A percentile compares a stretch with the other conserved stretches of the same genome.
phyloP scores from a whole-genome alignment of 169 alveolate species.

The Plasmodium yoelii region DNA sequence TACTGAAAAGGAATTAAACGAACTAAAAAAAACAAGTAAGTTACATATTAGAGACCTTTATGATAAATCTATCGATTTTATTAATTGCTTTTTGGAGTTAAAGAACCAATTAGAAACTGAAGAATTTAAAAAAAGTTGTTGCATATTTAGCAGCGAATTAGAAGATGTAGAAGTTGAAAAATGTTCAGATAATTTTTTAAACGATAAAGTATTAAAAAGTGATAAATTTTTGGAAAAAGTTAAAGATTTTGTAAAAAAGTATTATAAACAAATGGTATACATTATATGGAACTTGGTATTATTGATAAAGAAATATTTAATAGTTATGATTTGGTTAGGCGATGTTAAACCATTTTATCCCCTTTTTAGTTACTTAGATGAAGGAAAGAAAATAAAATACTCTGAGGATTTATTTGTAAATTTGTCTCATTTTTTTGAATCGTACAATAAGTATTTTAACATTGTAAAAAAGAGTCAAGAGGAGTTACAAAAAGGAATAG shows the following conservation, averaged over 20 bases:
- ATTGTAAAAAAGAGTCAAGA: conserved; percentile 22
- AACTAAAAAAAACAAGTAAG: conserved; percentile 43
- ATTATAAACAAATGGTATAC: conserved; percentile 46
- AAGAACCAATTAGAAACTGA: conserved; percentile 32
- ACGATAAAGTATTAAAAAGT: neutral
- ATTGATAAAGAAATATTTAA: conserved; percentile 59
- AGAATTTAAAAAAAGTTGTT: conserved; percentile 47
- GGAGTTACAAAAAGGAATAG: conserved; percentile 5
- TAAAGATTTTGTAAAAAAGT: conserved; percentile 20
- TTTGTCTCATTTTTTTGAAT: conserved; percentile 53
- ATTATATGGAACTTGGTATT: conserved; percentile 65
- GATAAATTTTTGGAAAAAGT: conserved; percentile 73
- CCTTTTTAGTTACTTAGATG: conserved; percentile 65
- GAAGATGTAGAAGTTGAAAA: neutral
- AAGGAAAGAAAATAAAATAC: conserved; percentile 26
- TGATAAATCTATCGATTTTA: conserved; percentile 71
- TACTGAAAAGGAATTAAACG: conserved; percentile 61
- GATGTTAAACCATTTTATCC: conserved; percentile 74
- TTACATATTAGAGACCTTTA: conserved; percentile 59
- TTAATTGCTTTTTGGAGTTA: conserved; percentile 55
- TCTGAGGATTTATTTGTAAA: conserved; percentile 63
- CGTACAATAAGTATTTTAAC: conserved; percentile 58
- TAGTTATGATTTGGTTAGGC: conserved; percentile 63
- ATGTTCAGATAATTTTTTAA: neutral
- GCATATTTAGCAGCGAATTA: conserved; percentile 1